Evolutionary conservation across 2,329 filamentous ascomycete species (phyloP), one percentile per base, ranked within the genome.

Genomic region (Fusarium sp.): DNA sequence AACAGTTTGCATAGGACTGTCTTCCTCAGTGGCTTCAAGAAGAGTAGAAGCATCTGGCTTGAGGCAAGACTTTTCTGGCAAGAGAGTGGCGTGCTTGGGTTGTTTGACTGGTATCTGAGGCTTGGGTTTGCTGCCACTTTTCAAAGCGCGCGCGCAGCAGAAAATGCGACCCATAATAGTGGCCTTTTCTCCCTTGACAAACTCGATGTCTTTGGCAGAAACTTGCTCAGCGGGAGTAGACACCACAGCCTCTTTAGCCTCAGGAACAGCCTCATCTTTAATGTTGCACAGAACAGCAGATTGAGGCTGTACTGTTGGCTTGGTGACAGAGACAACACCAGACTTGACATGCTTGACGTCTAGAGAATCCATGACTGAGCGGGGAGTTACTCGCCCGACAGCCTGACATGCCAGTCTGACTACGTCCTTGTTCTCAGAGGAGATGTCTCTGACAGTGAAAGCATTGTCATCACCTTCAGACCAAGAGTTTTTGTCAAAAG

Each of bases 21-120:
- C 22, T 15, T 54, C 41, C 10, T 44, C 35, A 5, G 18, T 44
- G 9, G 7, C 10, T 3, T 47, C 53, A 25, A 56, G 27, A 31
- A 0, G 11, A 27, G 11, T 7, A 18, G 44, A 52, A 27, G 17
- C 12, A 13, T 4, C 5, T 22, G 35, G 25, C 15, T 38, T 68
- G 20, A 69, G 33, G 29, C 57, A 68, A 15, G 66, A n/a, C 42
- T 42, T 68, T 7, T 4, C 10, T 2, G 58, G 52, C 3, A 3
- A 15, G 13, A 44, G 15, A 5, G 36, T 54, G 14, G 25, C 20
- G 22, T 69, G 66, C 6, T 58, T 42, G 8, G 64, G 64, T 41
- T 18, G 41, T 4, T 15, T 8, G 22, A 35, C 27, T 27, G 15
- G 29, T 11, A n/a, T 20, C 4, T 31, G 20, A 13, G 29, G 22